A percentile compares a stretch with the other conserved stretches of the same genome.
Evolutionary conservation across 2,329 filamentous ascomycete species (phyloP).

Genomic region (Alternaria incomplexa): DNA sequence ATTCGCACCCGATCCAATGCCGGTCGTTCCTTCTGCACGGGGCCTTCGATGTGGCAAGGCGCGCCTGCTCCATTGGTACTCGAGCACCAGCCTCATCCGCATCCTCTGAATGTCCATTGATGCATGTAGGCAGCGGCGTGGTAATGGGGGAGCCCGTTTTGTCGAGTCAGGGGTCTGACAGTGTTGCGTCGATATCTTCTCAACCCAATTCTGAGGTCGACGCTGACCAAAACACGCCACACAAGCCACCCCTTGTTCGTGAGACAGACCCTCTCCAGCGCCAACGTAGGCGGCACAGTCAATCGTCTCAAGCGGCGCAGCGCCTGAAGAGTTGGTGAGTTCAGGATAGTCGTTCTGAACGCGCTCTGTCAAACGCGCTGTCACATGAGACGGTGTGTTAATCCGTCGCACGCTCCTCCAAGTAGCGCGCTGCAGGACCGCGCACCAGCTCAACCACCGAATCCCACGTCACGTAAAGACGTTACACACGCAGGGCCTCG

Average conservation of each 20-base stretch:
- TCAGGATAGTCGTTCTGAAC: not conserved
- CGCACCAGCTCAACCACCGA: not conserved
- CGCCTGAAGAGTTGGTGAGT: not conserved
- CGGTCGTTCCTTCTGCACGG: conserved; percentile 13
- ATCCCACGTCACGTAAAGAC: conserved; percentile 43
- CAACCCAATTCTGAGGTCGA: conserved; percentile 28
- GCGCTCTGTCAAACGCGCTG: conserved; percentile 1
- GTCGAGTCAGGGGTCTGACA: conserved; percentile 16
- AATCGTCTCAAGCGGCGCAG: not conserved
- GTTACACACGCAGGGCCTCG: conserved; percentile 23
- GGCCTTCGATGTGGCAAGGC: conserved; percentile 8
- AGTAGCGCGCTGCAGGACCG: not conserved
- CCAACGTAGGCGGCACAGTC: not conserved
- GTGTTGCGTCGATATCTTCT: conserved; percentile 2
- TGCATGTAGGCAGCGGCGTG: not conserved
- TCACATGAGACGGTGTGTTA: conserved; percentile 7
- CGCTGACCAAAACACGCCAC: conserved; percentile 14
- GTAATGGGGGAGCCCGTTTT: conserved; percentile 12
- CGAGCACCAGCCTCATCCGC: conserved; percentile 4
- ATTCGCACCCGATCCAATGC: conserved; percentile 7
- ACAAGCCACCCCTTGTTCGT: not conserved
- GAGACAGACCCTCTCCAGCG: not conserved
- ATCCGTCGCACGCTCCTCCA: not conserved
- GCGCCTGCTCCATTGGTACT: conserved; percentile 2
- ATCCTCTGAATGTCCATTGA: not conserved